Conservation (phyloP, 441 rosid species). For the Adansonia gregorii region DNA sequence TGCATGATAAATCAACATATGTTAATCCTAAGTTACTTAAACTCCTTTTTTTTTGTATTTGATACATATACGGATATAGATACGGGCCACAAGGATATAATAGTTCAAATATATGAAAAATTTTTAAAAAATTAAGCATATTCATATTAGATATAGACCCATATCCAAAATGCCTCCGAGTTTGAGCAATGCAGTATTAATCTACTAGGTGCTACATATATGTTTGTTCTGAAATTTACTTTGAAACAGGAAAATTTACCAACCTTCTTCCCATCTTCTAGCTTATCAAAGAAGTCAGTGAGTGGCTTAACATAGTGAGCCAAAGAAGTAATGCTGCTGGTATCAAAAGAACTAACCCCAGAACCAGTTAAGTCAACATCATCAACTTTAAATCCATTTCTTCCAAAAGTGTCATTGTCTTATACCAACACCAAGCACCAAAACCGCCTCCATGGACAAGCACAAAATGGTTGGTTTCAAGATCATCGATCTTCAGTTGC, state of each 20-base stretch:
- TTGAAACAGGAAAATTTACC: slow-evolving; percentile 18
- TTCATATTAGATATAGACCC: too few species aligned
- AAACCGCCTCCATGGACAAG: slow-evolving; percentile 50
- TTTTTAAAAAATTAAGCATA: too few species aligned
- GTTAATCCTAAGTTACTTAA: too few species aligned
- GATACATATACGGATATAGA: too few species aligned
- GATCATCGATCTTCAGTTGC: too few species aligned
- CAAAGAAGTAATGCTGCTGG: slow-evolving; percentile 64
- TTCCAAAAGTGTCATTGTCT: slow-evolving; percentile 41
- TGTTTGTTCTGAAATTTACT: neutral
- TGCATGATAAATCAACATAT: neutral
- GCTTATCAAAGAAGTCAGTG: slow-evolving; percentile 65
- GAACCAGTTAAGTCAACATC: slow-evolving; percentile 44
- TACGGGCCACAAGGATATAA: too few species aligned
- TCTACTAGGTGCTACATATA: neutral
- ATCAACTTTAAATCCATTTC: slow-evolving; percentile 39
- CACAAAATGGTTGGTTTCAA: slow-evolving; percentile 37
- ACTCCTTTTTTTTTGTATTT: too few species aligned
- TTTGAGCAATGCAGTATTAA: neutral
- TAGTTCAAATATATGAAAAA: too few species aligned
- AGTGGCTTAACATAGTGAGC: slow-evolving; percentile 87
- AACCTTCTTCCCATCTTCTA: slow-evolving; percentile 72
- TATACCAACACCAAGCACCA: slow-evolving; percentile 51
- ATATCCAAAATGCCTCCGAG: too few species aligned
- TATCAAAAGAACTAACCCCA: slow-evolving; percentile 38